Evolutionary conservation across 1,284 basidiomycete genomes (phyloP).

Genomic region (Cryptococcus sp.): DNA sequence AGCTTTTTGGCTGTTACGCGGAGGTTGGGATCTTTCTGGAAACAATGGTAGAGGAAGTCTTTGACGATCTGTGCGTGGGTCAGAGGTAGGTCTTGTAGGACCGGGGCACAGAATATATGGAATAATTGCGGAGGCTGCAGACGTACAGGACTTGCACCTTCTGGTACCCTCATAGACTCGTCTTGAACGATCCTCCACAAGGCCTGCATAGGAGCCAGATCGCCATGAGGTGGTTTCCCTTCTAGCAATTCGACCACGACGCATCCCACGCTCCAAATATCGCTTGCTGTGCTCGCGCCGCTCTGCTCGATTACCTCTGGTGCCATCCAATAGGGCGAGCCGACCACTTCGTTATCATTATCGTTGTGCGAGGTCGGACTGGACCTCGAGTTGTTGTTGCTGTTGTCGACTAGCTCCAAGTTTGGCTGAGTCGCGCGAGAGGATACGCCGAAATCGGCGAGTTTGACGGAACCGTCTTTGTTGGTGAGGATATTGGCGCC

Average conservation of each 20-base stretch:
- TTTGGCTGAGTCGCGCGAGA: constrained; percentile 54
- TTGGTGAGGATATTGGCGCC: constrained; percentile 98
- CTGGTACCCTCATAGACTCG: constrained; percentile 92
- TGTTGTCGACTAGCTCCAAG: not conserved
- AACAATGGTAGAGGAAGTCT: constrained; percentile 95
- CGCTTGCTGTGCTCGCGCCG: constrained; percentile 93
- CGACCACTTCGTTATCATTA: constrained; percentile 82
- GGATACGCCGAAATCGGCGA: constrained; percentile 92
- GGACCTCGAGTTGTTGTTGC: not conserved
- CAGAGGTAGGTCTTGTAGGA: no score
- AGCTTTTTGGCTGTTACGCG: constrained; percentile 92
- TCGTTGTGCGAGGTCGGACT: constrained; percentile 31
- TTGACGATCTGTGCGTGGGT: constrained; percentile 72
- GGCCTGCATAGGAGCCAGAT: constrained; percentile 95
- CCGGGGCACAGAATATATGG: no score
- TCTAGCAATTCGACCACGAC: constrained; percentile 95
- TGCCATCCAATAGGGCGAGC: constrained; percentile 99
- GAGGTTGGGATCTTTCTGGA: constrained; percentile 95
- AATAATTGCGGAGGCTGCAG: not conserved
- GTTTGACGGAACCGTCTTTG: constrained; percentile 93
- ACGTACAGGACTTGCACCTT: constrained; percentile 73
- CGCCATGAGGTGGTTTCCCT: constrained; percentile 93
- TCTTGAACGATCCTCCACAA: constrained; percentile 98
- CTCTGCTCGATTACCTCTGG: constrained; percentile 97
- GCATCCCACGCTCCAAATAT: constrained; percentile 96